Base-by-base conservation (phyloP, 331 rosid species). In the Saraca asoca region DNA sequence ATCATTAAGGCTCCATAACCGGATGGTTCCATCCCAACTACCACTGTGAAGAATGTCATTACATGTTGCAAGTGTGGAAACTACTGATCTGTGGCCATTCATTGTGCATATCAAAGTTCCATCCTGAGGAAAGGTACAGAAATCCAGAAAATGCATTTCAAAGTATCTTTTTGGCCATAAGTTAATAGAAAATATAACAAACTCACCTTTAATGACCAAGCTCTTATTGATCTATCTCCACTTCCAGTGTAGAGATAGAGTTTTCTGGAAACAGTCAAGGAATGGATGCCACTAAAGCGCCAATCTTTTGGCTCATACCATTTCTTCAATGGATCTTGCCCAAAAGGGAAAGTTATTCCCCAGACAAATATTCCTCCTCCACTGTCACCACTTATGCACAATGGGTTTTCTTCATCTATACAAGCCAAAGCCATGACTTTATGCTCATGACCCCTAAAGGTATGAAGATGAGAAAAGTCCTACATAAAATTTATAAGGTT, bases 11-110 rank as follows among this genome's bases (percentile, higher is more conserved):
- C 90, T 87, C 98, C 98, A 93, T 75, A 93, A 68, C 70, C 96
- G 80, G 66, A 93, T 50, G 39, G 96, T 89, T 78, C 98, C 95
- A 78, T 93, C 98, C 98, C 95, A 93, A 75, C 98, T 93, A 57
- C 96, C 98, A 50, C 98, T 93, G 69, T 93, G 87, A 68, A 93
- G 98, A 74, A 93, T 81, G 71, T 73, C 83, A 31, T 87, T 82
- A 58, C 90, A 81, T 48, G 81, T 76, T 38, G 83, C 74, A 46
- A 93, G 95, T 1, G 95, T 80, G 57, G 96, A 93, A 83, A 93
- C 96, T 29, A 79, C 91, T 12, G 98, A 87, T 61, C 60, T 81
- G 76, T 93, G 98, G 24, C 98, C 98, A 62, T 64, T 64, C 98
- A 93, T 84, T 12, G 94, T 74, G 82, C 87, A 82, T 62, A 77